A percentile compares a stretch with the other conserved stretches of the same genome.
Conservation (phyloP, 352 stramenopile genomes). For the Phytophthora ramorum region DNA sequence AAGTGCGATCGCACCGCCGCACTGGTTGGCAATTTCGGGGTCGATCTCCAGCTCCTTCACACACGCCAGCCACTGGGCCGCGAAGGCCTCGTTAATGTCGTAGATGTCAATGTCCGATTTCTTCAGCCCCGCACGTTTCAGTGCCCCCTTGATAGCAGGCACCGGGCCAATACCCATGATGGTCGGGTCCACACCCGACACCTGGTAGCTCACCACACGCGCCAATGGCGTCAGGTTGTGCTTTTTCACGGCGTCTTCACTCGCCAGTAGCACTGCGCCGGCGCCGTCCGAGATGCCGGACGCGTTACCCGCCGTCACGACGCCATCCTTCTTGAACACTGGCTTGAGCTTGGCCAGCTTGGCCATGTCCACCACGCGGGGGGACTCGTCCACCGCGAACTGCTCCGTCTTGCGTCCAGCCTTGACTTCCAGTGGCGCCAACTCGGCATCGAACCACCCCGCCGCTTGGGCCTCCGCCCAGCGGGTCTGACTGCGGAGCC, state of each 20-base stretch:
- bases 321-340: constrained; percentile 98
- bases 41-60: constrained; percentile 97
- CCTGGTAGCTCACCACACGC: constrained; percentile 92
- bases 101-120: constrained; percentile 96
- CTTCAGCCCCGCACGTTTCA: constrained; percentile 89
- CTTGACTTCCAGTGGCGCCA: constrained; percentile 93
- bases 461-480: constrained; percentile 92
- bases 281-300: constrained; percentile 98
- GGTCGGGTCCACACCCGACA: constrained; percentile 94
- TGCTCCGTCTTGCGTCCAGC: constrained; percentile 90
- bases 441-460: constrained; percentile 95
- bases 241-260: constrained; percentile 92
- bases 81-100: constrained; percentile 99
- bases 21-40: constrained; percentile 93
- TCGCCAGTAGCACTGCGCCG: constrained; percentile 94
- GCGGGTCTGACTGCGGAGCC: constrained; percentile 92
- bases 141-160: constrained; percentile 93
- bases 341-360: constrained; percentile 94
- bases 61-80: constrained; percentile 96
- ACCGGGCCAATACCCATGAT: constrained; percentile 99
- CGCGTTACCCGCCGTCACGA: constrained; percentile 96
- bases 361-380: constrained; percentile 77
- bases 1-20: constrained; percentile 96
- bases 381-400: constrained; percentile 81
- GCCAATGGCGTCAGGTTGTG: constrained; percentile 95